Evolutionary conservation across 129 eudicot species (phyloP).

Genomic region (Chrysanthemum makinoi): DNA sequence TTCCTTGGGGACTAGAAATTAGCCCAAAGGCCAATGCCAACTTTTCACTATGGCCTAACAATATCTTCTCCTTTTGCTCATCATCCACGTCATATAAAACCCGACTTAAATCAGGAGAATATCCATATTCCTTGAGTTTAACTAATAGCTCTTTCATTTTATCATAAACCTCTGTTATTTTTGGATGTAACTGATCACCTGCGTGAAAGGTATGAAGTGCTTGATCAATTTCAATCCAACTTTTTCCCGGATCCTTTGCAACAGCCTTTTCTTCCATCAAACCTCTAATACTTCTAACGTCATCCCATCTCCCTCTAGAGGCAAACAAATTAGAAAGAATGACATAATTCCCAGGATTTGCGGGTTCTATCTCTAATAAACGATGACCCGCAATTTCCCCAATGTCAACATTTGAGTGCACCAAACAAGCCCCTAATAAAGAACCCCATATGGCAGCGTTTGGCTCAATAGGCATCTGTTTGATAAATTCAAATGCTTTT

Average conservation of each 20-base stretch:
- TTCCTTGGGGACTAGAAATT: constrained; percentile 42
- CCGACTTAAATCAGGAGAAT: constrained; percentile 61
- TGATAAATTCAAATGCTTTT: constrained; percentile 63
- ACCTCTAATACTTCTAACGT: constrained; percentile 56
- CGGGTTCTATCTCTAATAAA: constrained; percentile 79
- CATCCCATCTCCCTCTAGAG: constrained; percentile 84
- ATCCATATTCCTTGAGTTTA: constrained; percentile 61
- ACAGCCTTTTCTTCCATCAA: constrained; percentile 64
- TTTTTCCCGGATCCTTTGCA: constrained; percentile 76
- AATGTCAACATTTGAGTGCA: constrained; percentile 55
- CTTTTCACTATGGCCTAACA: constrained; percentile 82
- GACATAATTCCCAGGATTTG: constrained; percentile 79
- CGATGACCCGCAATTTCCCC: constrained; percentile 60
- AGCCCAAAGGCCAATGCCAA: constrained; percentile 75
- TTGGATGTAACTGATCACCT: constrained; percentile 57
- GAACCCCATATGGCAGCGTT: constrained; percentile 91
- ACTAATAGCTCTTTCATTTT: constrained; percentile 54
- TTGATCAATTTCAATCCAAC: constrained; percentile 82
- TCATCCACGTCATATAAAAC: constrained; percentile 76
- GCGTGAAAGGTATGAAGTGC: constrained; percentile 71
- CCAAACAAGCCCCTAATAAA: constrained; percentile 87
- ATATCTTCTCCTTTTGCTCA: constrained; percentile 75
- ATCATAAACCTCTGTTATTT: constrained; percentile 40
- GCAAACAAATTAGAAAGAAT: constrained; percentile 74
- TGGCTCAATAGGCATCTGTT: constrained; percentile 76